Conservation (phyloP, 768 basidiomycete species). For the Trametes elegans region DNA sequence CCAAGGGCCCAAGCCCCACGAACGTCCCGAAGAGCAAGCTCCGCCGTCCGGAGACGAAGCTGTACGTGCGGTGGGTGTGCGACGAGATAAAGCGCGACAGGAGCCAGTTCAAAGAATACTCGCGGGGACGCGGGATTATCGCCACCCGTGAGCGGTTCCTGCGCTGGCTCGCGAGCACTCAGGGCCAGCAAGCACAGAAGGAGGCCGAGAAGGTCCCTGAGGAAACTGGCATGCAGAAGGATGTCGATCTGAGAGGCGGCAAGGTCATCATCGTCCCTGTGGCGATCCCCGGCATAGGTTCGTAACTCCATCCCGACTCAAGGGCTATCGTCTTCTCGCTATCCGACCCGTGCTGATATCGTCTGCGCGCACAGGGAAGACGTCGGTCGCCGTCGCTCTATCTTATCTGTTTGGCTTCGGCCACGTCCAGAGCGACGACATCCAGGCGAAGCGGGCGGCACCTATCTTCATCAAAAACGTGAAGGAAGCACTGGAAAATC, state of each 20-base stretch:
- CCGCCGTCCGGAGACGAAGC: constrained; percentile 70
- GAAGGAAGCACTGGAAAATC: constrained; percentile 48
- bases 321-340: background rate
- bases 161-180: constrained; percentile 54
- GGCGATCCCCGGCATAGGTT: constrained; percentile 92
- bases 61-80: constrained; percentile 84
- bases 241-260: constrained; percentile 37
- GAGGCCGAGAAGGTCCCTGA: constrained; percentile 31
- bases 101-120: constrained; percentile 57
- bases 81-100: constrained; percentile 66
- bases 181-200: constrained; percentile 36
- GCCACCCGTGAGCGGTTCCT: constrained; percentile 78
- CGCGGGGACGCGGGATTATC: constrained; percentile 82
- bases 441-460: constrained; percentile 71
- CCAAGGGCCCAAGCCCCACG: constrained; percentile 33
- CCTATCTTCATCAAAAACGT: constrained; percentile 75
- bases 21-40: constrained; percentile 64
- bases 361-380: constrained; percentile 68
- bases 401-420: constrained; percentile 78
- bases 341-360: background rate
- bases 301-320: constrained; percentile 29
- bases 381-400: constrained; percentile 77
- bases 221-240: constrained; percentile 24
- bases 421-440: constrained; percentile 93
- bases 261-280: constrained; percentile 88